phyloP scores from a whole-genome alignment of 2,329 filamentous ascomycete genomes.

The Fusarium bulbicola region DNA sequence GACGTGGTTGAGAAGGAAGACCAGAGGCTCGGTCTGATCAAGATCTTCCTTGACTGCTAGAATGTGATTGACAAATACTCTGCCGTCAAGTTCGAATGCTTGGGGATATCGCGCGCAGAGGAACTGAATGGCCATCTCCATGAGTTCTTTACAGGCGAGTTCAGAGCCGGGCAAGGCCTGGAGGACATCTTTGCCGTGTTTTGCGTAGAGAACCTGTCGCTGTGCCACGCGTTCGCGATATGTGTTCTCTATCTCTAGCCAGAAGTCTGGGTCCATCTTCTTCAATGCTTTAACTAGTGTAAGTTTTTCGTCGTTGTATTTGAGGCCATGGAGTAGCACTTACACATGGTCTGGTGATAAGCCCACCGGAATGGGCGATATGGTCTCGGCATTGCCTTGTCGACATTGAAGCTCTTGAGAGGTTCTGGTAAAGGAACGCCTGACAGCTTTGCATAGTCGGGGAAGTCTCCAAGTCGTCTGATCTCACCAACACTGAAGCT shows the following conservation, averaged over 20 bases:
- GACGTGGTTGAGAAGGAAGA: slow-evolving; percentile 78
- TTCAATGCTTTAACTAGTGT: slow-evolving; percentile 65
- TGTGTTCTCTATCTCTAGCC: slow-evolving; percentile 84
- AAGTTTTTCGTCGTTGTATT: slow-evolving; percentile 43
- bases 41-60: slow-evolving; percentile 70
- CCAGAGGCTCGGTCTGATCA: slow-evolving; percentile 69
- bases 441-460: slow-evolving; percentile 78
- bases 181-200: slow-evolving; percentile 72
- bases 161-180: slow-evolving; percentile 78
- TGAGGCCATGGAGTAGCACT: not conserved
- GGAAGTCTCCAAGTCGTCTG: slow-evolving; percentile 76
- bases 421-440: slow-evolving; percentile 76
- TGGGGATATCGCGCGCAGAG: slow-evolving; percentile 80
- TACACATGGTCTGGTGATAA: slow-evolving; percentile 94
- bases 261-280: slow-evolving; percentile 84
- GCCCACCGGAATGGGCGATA: slow-evolving; percentile 85
- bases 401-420: slow-evolving; percentile 72
- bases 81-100: slow-evolving; percentile 71
- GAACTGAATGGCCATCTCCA: slow-evolving; percentile 88
- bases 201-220: slow-evolving; percentile 70
- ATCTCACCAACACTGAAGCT: slow-evolving; percentile 78
- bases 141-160: slow-evolving; percentile 82
- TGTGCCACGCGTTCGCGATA: slow-evolving; percentile 75
- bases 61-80: slow-evolving; percentile 73
- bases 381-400: slow-evolving; percentile 74